Evolutionary conservation across 2,329 filamentous ascomycete species (phyloP), one percentile per base, ranked within the genome.

Genomic region (Curvularia lunata): DNA sequence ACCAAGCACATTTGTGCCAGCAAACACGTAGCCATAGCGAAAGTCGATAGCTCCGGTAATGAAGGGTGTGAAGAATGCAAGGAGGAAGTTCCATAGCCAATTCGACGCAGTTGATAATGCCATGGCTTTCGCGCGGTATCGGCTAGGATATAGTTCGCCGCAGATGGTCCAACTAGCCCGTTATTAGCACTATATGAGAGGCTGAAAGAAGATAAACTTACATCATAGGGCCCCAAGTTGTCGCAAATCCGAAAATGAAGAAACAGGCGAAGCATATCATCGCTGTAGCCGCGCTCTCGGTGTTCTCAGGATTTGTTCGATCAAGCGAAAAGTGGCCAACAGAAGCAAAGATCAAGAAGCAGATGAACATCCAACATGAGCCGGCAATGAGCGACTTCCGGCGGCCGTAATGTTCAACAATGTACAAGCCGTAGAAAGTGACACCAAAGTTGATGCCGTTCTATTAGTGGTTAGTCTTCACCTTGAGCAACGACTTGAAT

Each of bases 21-120:
- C 89, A 75, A 92, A 92, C 40, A 92, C 87, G 60, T 91, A 90
- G 2, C 90, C 90, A 65, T 90, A 91, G 1, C 82, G 82, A 75
- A 88, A 92, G 64, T 88, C 84, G 52, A 92, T 92, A 1, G 84
- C 84, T 0, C 80, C 78, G 0, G 87, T 89, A 70, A 93, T 92
- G 75, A 91, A 92, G 0, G 90, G 88, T 0, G 90, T 91, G 79
- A 92, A 91, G 80, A 92, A 92, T 0, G 86, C 75, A 28, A 76
- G 59, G 12, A 78, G 59, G 61, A 77, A 78, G 59, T 78, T 78
- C 67, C 68, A 78, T 4, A 75, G 62, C 78, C 78, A 80, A 68
- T 80, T 80, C 19, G 69, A 72, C 1, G 78, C 75, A 1, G 78
- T 80, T 7, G 74, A 75, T 4, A 80, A 64, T 7, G 74, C 78